phyloP scores from a whole-genome alignment of 1,284 basidiomycete species.

The Sanghuangporus baumii region DNA sequence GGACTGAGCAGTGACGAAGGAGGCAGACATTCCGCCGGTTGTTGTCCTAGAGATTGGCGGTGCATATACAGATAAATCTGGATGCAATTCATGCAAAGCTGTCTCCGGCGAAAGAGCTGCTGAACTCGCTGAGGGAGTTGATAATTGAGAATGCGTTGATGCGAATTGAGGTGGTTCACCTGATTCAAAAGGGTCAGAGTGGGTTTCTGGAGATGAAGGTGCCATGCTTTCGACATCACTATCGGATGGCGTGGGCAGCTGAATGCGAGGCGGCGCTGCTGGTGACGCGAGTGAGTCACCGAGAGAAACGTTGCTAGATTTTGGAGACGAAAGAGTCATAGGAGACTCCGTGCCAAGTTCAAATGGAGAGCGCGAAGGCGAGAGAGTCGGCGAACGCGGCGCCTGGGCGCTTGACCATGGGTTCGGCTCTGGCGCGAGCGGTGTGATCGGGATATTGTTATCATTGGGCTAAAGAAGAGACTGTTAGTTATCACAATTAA shows the following conservation, averaged over 20 bases:
- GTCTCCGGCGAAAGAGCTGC: background rate
- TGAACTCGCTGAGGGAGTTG: background rate
- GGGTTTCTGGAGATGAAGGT: background rate
- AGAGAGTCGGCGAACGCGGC: constrained; percentile 1
- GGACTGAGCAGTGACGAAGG: constrained; percentile 5
- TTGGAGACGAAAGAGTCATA: constrained; percentile 5
- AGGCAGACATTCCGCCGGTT: background rate
- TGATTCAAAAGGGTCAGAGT: background rate
- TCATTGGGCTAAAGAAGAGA: background rate
- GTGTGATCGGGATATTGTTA: background rate
- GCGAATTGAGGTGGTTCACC: background rate
- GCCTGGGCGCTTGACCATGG: background rate
- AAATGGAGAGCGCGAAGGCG: constrained; percentile 6
- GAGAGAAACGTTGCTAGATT: background rate
- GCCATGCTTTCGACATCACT: background rate
- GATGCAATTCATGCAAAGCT: background rate
- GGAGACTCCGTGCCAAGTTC: constrained; percentile 1
- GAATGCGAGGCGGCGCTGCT: background rate
- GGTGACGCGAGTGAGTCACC: background rate
- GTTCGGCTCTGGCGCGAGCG: background rate
- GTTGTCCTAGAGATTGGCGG: background rate
- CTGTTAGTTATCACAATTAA: background rate
- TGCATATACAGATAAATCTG: background rate
- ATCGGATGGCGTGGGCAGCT: constrained; percentile 6
- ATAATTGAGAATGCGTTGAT: background rate